These are phyloP conservation scores for Diophrys appendiculata DNA, from an alignment of 73 alveolate genomes.

Conservation along the genomic window DNA sequence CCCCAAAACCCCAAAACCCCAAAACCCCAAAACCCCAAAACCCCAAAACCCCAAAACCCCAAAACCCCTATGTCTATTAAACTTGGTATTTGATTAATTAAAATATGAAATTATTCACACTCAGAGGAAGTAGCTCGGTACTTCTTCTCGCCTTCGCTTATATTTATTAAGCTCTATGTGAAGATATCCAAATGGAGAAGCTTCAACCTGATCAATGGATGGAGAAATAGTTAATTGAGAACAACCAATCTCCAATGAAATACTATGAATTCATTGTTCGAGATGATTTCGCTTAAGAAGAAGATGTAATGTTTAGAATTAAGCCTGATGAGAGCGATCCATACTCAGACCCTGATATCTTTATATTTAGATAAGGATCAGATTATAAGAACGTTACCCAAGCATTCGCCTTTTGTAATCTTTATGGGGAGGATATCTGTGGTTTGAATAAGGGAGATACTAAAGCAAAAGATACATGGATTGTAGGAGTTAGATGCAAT, in stretches of 20 bases:
- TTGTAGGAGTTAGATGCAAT: slow-evolving; percentile 22
- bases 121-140: too few species aligned
- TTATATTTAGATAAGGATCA: not conserved
- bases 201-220: not conserved
- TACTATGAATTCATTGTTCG: not conserved
- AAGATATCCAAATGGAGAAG: too few species aligned
- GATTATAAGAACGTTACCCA: not conserved
- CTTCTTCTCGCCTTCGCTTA: too few species aligned
- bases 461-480: not conserved
- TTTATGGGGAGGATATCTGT: slow-evolving; percentile 31
- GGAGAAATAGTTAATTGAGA: not conserved
- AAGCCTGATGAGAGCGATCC: not conserved
- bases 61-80: too few species aligned
- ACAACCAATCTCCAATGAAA: not conserved
- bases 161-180: too few species aligned
- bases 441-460: not conserved
- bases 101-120: too few species aligned
- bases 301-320: not conserved
- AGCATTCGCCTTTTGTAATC: not conserved
- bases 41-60: too few species aligned
- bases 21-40: too few species aligned
- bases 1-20: too few species aligned
- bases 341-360: not conserved
- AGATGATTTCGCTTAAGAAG: not conserved
- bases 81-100: too few species aligned